Base-by-base conservation (phyloP, 768 basidiomycete species). In the Crucibulum laeve region DNA sequence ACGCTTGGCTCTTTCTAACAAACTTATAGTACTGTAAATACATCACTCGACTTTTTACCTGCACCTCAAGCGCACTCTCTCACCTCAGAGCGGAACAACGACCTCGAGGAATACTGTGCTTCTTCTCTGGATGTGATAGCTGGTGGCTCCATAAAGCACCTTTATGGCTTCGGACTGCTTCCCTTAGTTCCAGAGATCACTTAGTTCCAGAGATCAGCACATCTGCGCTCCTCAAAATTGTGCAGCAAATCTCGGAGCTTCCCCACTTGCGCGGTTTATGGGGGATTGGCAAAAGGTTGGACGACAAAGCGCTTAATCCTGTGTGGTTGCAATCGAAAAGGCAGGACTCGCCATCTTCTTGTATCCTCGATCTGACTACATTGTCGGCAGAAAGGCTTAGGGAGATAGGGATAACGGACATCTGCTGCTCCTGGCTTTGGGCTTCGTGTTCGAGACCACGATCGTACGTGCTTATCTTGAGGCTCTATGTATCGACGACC, bases 391-490 rank as follows among this genome's bases (percentile, higher is more conserved):
- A n/a, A 74, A 74, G 35, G 79, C 77, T 3, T 93, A 86, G 75
- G 90, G 90, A 1, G 74, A 80, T 43, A 78, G 70, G 47, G 76
- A 82, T 32, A 92, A 93, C 51, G 91, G 91, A 0, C 91, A 93
- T 50, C 91, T 91, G 28, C 77, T 94, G 22, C 86, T 89, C 2
- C 76, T 93, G 40, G 87, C 89, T 0, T 72, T 91, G 13, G 91
- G 91, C 1, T 93, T 94, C 63, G 91, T 91, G 2, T 85, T 93
- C 54, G 91, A 93, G 66, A 93, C 91, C 14, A 91, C 91, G 3
- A 82, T 80, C 24, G 89, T 90, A 52, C 58, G 85, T 69, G 32
- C 22, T 11, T 13, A 19, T 15, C 8, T 40, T 42, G 33, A 26
- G n/a, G 15, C n/a, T 34, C 15, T 41, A 30, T 24, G 26, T 26